Evolutionary conservation across 2,329 filamentous ascomycete species (phyloP), one percentile per base, ranked within the genome.

Genomic region (Fusarium nanum): DNA sequence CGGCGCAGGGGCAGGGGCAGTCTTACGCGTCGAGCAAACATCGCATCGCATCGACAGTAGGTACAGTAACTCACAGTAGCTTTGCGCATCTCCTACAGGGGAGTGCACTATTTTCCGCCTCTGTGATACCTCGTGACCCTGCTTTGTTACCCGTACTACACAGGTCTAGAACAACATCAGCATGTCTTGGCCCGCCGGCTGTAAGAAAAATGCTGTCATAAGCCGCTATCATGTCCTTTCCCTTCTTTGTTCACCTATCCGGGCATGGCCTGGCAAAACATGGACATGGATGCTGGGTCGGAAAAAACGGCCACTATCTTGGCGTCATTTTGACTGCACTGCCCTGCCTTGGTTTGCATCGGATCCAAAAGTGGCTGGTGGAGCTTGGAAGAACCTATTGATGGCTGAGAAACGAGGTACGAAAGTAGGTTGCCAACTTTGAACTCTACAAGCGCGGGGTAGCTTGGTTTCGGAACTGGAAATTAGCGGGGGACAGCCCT

Each of bases 101-200:
- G 42, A 56, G 18, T 56, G n/a, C 34, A 50, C 34, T 58, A 61
- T 60, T 54, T 58, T 28, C 60, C 70, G 72, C 68, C 66, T 67
- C 60, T 64, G 66, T 65, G 59, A 60, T 55, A 67, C 57, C 68
- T 52, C 49, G 34, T 71, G 57, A 62, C 67, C 68, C 49, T 68
- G 63, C 46, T 70, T 68, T 61, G 6, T 46, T 37, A n/a, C 12
- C 30, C 30, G 54, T 40, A 34, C 37, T 44, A 57, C 60, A 64
- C 42, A 56, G 58, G 64, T 72, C 61, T 68, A 73, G 68, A 73
- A 62, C 64, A 28, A 42, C 47, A 58, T 27, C 44, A 32, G 23
- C 47, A 30, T 28, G 58, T 49, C 58, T 50, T 64, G 37, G 53
- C 46, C 46, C 34, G 45, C 22, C 40, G 55, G 47, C 44, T 55